Evolutionary conservation across 2,329 filamentous ascomycete genomes (phyloP).

Genomic region (Claviceps pusilla): DNA sequence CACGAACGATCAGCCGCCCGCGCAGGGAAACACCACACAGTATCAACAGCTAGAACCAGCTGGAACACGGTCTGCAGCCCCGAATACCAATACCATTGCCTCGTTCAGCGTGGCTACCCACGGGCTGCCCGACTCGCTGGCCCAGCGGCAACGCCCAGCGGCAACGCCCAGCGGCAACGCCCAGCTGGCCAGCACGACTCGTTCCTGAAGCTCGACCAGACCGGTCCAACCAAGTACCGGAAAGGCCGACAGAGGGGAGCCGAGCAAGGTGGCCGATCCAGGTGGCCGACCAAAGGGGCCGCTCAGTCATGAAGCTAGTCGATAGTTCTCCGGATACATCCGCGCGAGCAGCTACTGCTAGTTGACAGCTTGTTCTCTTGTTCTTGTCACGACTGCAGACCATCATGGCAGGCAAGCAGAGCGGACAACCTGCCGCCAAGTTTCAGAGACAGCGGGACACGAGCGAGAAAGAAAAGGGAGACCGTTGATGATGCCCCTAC

Average conservation of each 20-base stretch:
- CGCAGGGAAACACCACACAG: background rate
- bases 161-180: too few relatives aligned
- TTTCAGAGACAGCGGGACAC: background rate
- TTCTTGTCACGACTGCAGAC: background rate
- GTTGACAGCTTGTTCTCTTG: background rate
- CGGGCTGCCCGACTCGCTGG: too few relatives aligned
- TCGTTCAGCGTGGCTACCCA: too few relatives aligned
- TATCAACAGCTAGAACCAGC: too few relatives aligned
- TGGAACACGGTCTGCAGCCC: background rate
- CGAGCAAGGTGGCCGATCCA: too few relatives aligned
- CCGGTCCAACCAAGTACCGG: background rate
- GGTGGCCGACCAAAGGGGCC: background rate
- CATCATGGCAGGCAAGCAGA: background rate
- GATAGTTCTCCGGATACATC: background rate
- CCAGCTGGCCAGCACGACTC: too few relatives aligned
- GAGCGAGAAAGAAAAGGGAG: background rate
- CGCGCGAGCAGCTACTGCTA: background rate
- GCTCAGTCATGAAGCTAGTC: background rate
- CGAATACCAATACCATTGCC: too few relatives aligned
- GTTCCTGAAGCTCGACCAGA: background rate
- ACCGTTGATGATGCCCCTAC: background rate
- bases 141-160: too few relatives aligned
- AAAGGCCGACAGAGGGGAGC: background rate
- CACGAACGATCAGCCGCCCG: background rate
- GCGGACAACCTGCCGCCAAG: too few relatives aligned